These are phyloP conservation scores for Coemansia guatemalensis DNA, from an alignment of 192 early-diverging fungal genomes.

Conservation along the genomic window DNA sequence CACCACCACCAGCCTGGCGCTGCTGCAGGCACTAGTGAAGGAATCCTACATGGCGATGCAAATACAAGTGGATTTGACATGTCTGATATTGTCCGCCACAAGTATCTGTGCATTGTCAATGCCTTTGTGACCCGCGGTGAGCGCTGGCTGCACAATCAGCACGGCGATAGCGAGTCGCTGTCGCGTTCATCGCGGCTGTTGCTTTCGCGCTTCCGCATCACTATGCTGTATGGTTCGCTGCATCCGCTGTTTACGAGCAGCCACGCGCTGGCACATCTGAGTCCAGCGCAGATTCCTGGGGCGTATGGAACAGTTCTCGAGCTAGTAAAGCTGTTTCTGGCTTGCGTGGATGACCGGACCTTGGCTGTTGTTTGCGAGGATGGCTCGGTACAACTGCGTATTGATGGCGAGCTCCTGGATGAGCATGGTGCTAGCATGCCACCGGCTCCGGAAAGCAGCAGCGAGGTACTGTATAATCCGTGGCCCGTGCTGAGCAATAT, in stretches of 20 bases:
- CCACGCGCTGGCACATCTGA: constrained; percentile 7
- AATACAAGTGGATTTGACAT: constrained; percentile 20
- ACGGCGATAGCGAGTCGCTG: constrained; percentile 10
- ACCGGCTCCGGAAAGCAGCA: neutral
- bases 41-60: neutral
- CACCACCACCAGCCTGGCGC: neutral
- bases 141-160: constrained; percentile 24
- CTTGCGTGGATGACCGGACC: constrained; percentile 36
- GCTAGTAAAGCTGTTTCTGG: constrained; percentile 35
- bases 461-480: constrained; percentile 37
- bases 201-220: constrained; percentile 48
- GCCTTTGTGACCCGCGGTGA: constrained; percentile 47
- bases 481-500: constrained; percentile 24
- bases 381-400: constrained; percentile 26
- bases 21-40: too few species aligned
- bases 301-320: constrained; percentile 47
- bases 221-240: constrained; percentile 45
- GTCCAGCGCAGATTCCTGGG: constrained; percentile 23
- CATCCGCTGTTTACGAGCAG: constrained; percentile 29
- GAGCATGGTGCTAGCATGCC: constrained; percentile 19
- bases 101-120: constrained; percentile 40
- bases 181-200: constrained; percentile 13
- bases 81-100: constrained; percentile 55
- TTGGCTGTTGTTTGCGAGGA: constrained; percentile 27
- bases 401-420: constrained; percentile 25